These are phyloP conservation scores for Wickerhamomyces alni DNA, from an alignment of 805 yeast species.

Conservation along the genomic window DNA sequence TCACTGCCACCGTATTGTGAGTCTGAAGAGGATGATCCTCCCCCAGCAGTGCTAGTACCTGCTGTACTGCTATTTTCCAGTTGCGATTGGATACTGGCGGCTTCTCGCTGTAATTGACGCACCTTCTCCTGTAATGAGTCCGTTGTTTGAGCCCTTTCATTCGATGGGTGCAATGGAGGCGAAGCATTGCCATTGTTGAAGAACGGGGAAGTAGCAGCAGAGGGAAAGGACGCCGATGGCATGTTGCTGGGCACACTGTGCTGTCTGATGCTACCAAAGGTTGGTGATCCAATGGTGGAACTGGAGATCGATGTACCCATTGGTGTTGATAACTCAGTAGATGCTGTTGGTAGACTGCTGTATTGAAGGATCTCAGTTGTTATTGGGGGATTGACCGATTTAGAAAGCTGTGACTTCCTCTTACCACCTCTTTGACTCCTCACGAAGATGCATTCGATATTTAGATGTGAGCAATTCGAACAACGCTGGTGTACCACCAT, in stretches of 20 bases:
- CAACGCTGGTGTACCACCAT: conserved; percentile 30
- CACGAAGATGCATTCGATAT: conserved; percentile 48
- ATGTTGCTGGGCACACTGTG: too few species aligned
- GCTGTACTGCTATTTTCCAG: conserved; percentile 4
- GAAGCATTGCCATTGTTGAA: background rate
- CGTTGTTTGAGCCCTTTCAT: background rate
- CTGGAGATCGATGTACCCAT: conserved; percentile 1
- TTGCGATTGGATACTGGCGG: conserved; percentile 19
- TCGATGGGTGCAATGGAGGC: background rate
- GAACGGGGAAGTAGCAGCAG: conserved; percentile 11
- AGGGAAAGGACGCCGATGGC: conserved; percentile 3
- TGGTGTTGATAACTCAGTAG: too few species aligned
- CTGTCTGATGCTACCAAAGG: background rate
- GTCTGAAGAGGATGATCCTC: background rate
- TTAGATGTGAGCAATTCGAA: conserved; percentile 42
- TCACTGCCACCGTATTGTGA: background rate
- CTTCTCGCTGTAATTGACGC: conserved; percentile 17
- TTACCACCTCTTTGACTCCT: conserved; percentile 54
- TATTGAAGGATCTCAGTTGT: background rate
- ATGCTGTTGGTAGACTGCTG: too few species aligned
- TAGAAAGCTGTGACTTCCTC: conserved; percentile 23
- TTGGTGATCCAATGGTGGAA: conserved; percentile 2
- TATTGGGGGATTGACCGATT: conserved; percentile 1
- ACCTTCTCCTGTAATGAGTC: conserved; percentile 16
- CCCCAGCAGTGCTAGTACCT: background rate